phyloP scores from a whole-genome alignment of 768 basidiomycete species.

The Tubosaeta brunneosetosa region DNA sequence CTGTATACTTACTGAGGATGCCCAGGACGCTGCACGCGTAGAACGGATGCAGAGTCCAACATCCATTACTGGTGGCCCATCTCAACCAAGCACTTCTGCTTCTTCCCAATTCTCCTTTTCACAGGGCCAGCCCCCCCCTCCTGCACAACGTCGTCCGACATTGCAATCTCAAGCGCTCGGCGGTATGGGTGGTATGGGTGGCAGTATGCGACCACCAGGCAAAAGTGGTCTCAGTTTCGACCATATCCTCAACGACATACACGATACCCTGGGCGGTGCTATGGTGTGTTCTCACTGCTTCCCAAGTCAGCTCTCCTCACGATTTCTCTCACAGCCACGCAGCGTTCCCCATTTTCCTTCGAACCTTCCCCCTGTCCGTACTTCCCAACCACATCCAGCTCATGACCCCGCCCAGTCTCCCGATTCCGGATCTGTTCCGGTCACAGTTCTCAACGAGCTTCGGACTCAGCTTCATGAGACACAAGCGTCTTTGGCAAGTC shows the following conservation, averaged over 20 bases:
- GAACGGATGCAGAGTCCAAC: conserved; percentile 57
- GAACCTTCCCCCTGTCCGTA: conserved; percentile 62
- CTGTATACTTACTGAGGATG: conserved; percentile 81
- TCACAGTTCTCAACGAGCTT: conserved; percentile 49
- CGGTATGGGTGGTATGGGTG: conserved; percentile 76
- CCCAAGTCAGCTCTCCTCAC: neutral
- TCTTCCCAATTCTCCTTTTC: conserved; percentile 40
- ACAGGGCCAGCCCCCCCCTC: conserved; percentile 33
- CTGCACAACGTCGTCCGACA: conserved; percentile 49
- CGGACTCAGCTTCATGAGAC: conserved; percentile 84
- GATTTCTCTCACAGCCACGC: conserved; percentile 42
- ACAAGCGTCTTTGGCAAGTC: conserved; percentile 66
- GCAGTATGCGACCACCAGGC: conserved; percentile 63
- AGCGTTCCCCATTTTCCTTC: conserved; percentile 61
- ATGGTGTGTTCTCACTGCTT: conserved; percentile 47
- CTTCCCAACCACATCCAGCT: conserved; percentile 23
- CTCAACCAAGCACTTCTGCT: conserved; percentile 33
- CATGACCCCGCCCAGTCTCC: conserved; percentile 28
- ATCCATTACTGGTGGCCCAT: conserved; percentile 23
- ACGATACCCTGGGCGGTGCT: conserved; percentile 83
- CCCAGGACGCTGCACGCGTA: conserved; percentile 62
- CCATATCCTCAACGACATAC: conserved; percentile 88
- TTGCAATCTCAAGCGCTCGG: conserved; percentile 57
- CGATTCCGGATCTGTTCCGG: conserved; percentile 24
- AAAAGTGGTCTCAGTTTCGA: conserved; percentile 91